phyloP scores from a whole-genome alignment of 768 basidiomycete species.

The Collybia sp. region DNA sequence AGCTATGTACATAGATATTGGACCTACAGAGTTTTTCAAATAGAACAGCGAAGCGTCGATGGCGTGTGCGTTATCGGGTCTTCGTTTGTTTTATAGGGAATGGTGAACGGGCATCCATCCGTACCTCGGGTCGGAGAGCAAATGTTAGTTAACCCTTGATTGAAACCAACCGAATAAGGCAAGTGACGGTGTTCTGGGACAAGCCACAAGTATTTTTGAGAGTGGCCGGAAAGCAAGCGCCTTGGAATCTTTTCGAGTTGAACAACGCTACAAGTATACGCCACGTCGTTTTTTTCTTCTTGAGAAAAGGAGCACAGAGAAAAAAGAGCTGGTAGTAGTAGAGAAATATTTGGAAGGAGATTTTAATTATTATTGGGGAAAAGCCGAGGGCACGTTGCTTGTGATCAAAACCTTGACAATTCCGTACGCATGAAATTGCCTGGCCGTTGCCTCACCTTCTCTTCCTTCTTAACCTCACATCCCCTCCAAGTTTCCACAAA shows the following conservation, averaged over 20 bases:
- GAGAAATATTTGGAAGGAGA: background rate
- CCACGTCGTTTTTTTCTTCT: no score
- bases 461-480: slow-evolving; percentile 41
- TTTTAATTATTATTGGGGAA: slow-evolving; percentile 35
- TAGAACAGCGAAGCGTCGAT: no score
- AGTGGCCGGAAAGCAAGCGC: no score
- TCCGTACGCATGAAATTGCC: slow-evolving; percentile 32
- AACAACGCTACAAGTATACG: no score
- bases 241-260: no score
- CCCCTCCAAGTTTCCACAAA: slow-evolving; percentile 21
- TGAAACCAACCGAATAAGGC: slow-evolving; percentile 12
- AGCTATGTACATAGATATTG: no score
- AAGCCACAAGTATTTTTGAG: slow-evolving; percentile 10
- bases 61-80: no score
- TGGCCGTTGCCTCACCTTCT: slow-evolving; percentile 57
- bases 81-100: no score
- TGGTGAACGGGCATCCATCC: no score
- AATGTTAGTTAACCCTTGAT: slow-evolving; percentile 14
- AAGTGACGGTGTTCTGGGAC: slow-evolving; percentile 10
- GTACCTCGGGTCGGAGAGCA: slow-evolving; percentile 22
- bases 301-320: background rate
- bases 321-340: background rate
- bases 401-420: slow-evolving; percentile 67
- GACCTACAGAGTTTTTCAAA: no score
- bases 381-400: slow-evolving; percentile 71